Evolutionary conservation across 805 yeast genomes (phyloP), one percentile per base, ranked within the genome.

Genomic region (Suhomyces tanzawaensis): DNA sequence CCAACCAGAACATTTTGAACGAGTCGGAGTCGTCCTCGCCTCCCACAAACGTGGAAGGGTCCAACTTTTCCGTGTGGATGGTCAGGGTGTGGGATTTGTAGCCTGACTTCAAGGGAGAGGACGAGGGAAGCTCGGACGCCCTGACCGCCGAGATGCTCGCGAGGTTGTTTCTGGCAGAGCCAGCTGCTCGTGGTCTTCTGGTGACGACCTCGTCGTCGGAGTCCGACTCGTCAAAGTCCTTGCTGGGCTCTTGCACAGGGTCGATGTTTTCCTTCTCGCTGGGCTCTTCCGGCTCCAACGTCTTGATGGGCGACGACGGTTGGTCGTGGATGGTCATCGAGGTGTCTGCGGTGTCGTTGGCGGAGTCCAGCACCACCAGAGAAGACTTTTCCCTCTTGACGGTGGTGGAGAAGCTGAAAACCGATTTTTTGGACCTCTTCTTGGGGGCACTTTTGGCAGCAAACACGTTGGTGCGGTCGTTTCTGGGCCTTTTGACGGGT

Each of bases 1-100:
- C 99, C 21, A 85, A 63, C 97, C 97, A 93, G 59, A 75, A 93
- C 81, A 91, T 80, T 50, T 77, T 76, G 55, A 89, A 74, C 1
- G 71, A 48, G 30, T 73, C 75, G n/a, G 16, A 15, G 2, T 57
- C 57, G 32, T 45, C 54, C 11, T 44, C 48, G 4, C 29, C 22
- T 7, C 45, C 50, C n/a, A 53, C 33, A 14, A 58, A 40, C 12
- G 48, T 46, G 2, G 53, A 37, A 32, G 55, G 51, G 8, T 59
- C 64, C 18, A 68, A 34, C 41, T 69, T 69, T 22, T 63, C 68
- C 2, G 69, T 62, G 41, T 58, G 53, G 22, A 55, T 49, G 7
- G 52, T 40, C 18, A 51, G 44, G 11, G 58, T 35, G 19, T 51
- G 45, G 2, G 42, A 13, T 4, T 37, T 34, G 24, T 39, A 40